Evolutionary conservation across 2,329 filamentous ascomycete genomes (phyloP), one percentile per base, ranked within the genome.

Genomic region (Moelleriella libera): DNA sequence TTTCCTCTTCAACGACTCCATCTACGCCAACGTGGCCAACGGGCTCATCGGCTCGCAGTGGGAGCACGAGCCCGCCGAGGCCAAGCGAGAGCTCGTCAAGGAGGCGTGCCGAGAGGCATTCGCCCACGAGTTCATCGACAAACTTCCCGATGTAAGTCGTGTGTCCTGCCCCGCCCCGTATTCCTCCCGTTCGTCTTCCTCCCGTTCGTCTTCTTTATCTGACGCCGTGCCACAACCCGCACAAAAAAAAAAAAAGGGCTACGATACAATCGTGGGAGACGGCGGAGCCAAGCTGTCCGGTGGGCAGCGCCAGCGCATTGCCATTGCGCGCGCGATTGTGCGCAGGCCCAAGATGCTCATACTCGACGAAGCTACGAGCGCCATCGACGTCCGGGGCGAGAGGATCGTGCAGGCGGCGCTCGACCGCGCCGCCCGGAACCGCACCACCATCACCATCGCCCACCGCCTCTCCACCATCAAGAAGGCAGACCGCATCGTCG

Each of bases 281-380:
- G 76, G 76, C 30, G 87, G 87, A 5, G 82, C 83, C 44, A 87
- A 85, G 58, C 68, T 94, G 1, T 88, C 83, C 9, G 84, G 86
- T n/a, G 88, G 88, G 1, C 87, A 94, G 60, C 77, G 85, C n/a
- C 87, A 94, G 60, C 77, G 88, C 5, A 74, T 94, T 29, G 83
- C 85, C 2, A 88, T 88, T 51, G 84, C 85, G 1, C 72, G 85
- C 31, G 82, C 80, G 40, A 86, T 90, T 50, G 73, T 89, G 44
- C 78, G 82, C 49, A 71, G 82, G 50, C 85, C 85, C 0, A 72
- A 73, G 11, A 85, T 87, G 41, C 68, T 88, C 3, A 80, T 89
- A 37, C 68, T 92, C 6, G 84, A 92, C 56, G 84, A 90, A 62
- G 85, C 85, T 0, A 88, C 84, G 0, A 83, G 78, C 49, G 80